phyloP scores from a whole-genome alignment of 352 stramenopile genomes.

The Discostella stelligera region DNA sequence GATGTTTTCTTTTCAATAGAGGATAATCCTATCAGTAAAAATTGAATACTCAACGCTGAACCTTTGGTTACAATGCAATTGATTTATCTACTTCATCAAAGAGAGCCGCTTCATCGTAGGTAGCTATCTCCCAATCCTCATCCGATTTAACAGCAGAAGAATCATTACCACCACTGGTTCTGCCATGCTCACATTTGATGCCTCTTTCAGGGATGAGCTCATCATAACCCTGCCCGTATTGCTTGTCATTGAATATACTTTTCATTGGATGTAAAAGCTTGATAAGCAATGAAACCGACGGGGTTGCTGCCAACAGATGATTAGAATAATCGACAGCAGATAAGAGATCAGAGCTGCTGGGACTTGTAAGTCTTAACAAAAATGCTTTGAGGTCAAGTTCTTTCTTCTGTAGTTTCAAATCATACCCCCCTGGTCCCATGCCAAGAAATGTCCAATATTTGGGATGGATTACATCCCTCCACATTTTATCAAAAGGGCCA shows the following conservation, averaged over 20 bases:
- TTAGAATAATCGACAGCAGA: constrained; percentile 29
- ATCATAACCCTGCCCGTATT: constrained; percentile 21
- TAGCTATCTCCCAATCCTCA: constrained; percentile 1
- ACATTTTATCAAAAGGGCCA: constrained; percentile 21
- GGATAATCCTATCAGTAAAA: constrained; percentile 24
- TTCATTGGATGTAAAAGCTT: constrained; percentile 23
- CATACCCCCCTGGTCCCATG: constrained; percentile 29
- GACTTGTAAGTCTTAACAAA: constrained; percentile 26
- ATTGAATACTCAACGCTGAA: background rate
- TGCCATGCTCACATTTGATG: no score
- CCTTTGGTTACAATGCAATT: background rate
- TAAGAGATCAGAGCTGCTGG: constrained; percentile 11
- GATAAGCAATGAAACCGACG: constrained; percentile 23
- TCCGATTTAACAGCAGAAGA: constrained; percentile 4
- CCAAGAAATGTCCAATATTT: constrained; percentile 40
- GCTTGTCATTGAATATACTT: constrained; percentile 27
- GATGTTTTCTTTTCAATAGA: constrained; percentile 75
- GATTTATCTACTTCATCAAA: constrained; percentile 14
- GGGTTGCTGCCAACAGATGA: constrained; percentile 17
- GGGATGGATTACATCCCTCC: constrained; percentile 42
- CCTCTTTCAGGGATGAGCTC: background rate
- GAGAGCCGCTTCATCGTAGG: constrained; percentile 5
- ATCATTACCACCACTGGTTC: no score
- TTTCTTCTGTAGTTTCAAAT: constrained; percentile 25
- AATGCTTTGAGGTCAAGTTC: constrained; percentile 13